These are phyloP conservation scores for Claviceps quebecensis DNA, from an alignment of 2,329 filamentous ascomycete species.

Conservation along the genomic window DNA sequence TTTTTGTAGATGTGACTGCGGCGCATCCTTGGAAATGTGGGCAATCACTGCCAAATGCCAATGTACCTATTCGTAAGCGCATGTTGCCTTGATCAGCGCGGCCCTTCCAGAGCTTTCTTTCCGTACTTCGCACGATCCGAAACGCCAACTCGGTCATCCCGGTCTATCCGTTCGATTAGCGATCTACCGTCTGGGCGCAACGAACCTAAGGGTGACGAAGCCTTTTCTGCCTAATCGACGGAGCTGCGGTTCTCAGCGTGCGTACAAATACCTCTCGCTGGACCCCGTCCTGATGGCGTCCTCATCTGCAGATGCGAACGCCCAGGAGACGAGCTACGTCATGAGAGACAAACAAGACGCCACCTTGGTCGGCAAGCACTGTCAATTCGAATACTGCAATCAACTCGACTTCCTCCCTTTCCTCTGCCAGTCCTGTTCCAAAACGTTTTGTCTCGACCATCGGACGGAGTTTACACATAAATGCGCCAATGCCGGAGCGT, in stretches of 20 bases:
- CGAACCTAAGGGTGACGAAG: conserved; percentile 1
- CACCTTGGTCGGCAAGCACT: conserved; percentile 77
- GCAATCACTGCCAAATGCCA: background rate
- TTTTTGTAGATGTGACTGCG: too few relatives aligned
- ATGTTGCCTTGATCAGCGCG: background rate
- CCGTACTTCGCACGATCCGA: background rate
- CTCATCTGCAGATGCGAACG: conserved; percentile 27
- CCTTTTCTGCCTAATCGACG: conserved; percentile 3
- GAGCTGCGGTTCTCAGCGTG: background rate
- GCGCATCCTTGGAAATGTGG: too few relatives aligned
- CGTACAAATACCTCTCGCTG: background rate
- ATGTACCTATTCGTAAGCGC: conserved; percentile 5
- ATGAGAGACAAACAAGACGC: conserved; percentile 65
- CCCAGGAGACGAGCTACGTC: conserved; percentile 45
- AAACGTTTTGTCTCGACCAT: conserved; percentile 87
- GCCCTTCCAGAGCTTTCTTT: conserved; percentile 6
- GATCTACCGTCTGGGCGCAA: background rate
- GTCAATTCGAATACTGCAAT: conserved; percentile 81
- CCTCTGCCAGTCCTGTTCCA: conserved; percentile 73
- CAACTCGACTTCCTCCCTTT: conserved; percentile 95
- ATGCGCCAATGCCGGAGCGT: conserved; percentile 45
- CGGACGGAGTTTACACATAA: conserved; percentile 72
- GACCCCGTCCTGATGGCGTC: conserved; percentile 34
- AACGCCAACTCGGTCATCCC: background rate
- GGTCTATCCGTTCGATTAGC: conserved; percentile 1